Conservation (phyloP, 1,284 basidiomycete genomes). For the Irpex rosettiformis region DNA sequence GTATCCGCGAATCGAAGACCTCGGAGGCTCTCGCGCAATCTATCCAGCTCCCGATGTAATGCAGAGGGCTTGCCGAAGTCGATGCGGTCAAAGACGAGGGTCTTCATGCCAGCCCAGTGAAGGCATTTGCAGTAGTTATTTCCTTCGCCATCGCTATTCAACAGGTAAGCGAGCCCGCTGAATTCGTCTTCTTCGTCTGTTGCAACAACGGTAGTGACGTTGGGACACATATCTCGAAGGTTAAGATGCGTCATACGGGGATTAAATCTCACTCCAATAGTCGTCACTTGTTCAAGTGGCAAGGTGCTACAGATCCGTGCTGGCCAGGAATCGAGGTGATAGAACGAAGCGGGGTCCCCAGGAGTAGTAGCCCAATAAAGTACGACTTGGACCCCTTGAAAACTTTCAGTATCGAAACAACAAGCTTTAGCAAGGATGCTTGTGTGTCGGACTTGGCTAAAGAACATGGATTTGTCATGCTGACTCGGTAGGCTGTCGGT, state of each 20-base stretch:
- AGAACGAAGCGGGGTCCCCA: not conserved
- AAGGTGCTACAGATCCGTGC: not conserved
- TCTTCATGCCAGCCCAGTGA: not conserved
- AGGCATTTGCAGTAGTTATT: not conserved
- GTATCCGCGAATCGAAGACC: not conserved
- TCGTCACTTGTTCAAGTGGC: not conserved
- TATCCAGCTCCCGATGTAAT: not conserved
- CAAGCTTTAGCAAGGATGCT: too few relatives aligned
- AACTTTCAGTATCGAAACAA: not conserved
- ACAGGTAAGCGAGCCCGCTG: not conserved
- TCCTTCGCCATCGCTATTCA: not conserved
- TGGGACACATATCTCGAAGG: not conserved
- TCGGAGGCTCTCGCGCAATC: not conserved
- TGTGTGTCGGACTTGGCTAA: not conserved
- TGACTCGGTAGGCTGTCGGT: not conserved
- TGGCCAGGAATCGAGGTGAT: not conserved
- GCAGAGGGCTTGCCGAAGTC: not conserved
- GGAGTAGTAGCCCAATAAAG: not conserved
- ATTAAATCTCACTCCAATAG: not conserved
- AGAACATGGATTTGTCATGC: not conserved
- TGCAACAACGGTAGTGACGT: not conserved
- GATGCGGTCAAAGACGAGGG: not conserved
- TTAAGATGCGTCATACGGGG: not conserved
- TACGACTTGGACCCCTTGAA: not conserved
- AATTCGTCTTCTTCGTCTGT: not conserved